A percentile compares a stretch with the other conserved stretches of the same genome.
Conservation (phyloP, 495 filamentous ascomycete genomes). For the Hypoxylon fragiforme region DNA sequence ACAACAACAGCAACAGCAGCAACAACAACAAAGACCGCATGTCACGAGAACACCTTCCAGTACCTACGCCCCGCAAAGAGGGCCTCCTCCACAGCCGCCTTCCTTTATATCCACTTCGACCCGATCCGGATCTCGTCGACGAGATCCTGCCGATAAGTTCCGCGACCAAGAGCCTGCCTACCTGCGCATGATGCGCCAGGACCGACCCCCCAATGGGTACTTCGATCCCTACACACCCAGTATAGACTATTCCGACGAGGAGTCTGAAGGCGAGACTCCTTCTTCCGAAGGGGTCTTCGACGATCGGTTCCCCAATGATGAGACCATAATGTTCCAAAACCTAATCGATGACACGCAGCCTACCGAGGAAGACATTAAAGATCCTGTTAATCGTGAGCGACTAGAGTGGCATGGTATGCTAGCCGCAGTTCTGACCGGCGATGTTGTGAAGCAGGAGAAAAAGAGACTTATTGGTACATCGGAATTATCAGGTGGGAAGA, state of each 20-base stretch:
- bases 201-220: conserved; percentile 71
- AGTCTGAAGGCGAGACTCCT: conserved; percentile 82
- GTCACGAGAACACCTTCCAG: conserved; percentile 51
- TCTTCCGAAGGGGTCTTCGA: conserved; percentile 80
- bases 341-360: conserved; percentile 84
- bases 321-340: conserved; percentile 85
- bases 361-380: conserved; percentile 83
- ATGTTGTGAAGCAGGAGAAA: conserved; percentile 97
- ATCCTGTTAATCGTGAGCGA: conserved; percentile 84
- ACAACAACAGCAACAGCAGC: too few species aligned
- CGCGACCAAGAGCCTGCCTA: conserved; percentile 55
- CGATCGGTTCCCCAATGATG: conserved; percentile 80
- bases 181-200: conserved; percentile 51
- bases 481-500: conserved; percentile 71
- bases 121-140: conserved; percentile 77
- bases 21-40: conserved; percentile 33
- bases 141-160: conserved; percentile 72
- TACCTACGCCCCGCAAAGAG: conserved; percentile 53
- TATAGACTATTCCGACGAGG: conserved; percentile 73
- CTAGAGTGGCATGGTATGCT: conserved; percentile 99
- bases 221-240: conserved; percentile 71
- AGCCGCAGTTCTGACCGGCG: conserved; percentile 90
- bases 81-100: conserved; percentile 36
- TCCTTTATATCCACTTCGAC: conserved; percentile 44
- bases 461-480: conserved; percentile 84